Evolutionary conservation across 345 rosid species (phyloP), one percentile per base, ranked within the genome.

Genomic region (Camelina neglecta): DNA sequence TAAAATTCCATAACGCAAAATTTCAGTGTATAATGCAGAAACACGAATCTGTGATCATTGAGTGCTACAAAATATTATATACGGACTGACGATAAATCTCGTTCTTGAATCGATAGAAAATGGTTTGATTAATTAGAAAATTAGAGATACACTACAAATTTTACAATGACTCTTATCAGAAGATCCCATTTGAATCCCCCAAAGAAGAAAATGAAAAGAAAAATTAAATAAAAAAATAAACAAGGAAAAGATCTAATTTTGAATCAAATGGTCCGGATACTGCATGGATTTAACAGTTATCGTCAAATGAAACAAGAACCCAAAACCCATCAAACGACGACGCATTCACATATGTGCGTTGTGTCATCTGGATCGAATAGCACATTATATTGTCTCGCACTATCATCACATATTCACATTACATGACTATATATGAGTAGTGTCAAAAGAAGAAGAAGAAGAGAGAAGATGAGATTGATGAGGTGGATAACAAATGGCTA

Each of bases 401-500:
- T 3, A 12, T 61, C 61, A 6, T 69, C 61, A 8, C 31, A 29
- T 29, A 4, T 4, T 7, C 38, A 69, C 75, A 35, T 76, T 69
- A 69, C 50, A 55, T 23, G 57, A 42, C 41, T 64, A 64, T 29
- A 29, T 18, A 29, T 29, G 24, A 13, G 15, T n/a, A 62, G 41
- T 57, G 9, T 67, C 78, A 10, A 63, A 64, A 11, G 61, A 23
- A 36, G 54, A 62, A 11, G 54, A 62, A 51, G 69, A 75, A 63
- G 80, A 48, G 61, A 49, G 7, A 42, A 42, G 33, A 21, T 11
- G 33, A 62, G 51, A 41, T 0, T 42, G 35, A 62, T 41, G 42
- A 60, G 77, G 73, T 66, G 81, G 74, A 60, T 67, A 55, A 45
- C 2, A 42, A 49, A 78, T 51, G 65, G 81, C 81, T 54, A 72